Evolutionary conservation across 257 asterid species (phyloP).

Genomic region (Solanum paucissectum): DNA sequence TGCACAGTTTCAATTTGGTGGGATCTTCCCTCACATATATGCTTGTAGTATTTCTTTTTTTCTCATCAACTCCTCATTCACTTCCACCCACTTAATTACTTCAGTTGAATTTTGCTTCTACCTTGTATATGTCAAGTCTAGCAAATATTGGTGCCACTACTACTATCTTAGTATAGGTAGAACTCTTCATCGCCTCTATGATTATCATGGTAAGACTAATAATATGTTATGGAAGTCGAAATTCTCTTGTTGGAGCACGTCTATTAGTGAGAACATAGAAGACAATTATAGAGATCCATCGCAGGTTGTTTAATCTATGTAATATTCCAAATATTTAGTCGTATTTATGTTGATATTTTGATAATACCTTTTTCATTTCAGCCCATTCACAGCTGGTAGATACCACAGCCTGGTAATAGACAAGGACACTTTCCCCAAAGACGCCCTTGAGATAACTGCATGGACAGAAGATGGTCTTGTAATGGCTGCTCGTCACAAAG

Average conservation of each 20-base stretch:
- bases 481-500: slow-evolving; percentile 96
- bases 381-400: slow-evolving; percentile 94
- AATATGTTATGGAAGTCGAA: neutral
- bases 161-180: neutral
- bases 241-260: neutral
- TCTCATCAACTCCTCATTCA: neutral
- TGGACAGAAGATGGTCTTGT: slow-evolving; percentile 91
- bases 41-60: neutral
- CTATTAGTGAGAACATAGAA: neutral
- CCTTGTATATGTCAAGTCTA: neutral
- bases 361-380: slow-evolving; percentile 9
- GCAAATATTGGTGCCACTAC: neutral
- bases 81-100: neutral
- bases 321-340: neutral
- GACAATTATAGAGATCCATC: neutral
- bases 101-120: neutral
- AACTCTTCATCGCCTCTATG: neutral
- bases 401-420: slow-evolving; percentile 97
- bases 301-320: neutral
- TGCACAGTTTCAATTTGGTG: neutral
- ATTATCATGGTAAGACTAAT: neutral
- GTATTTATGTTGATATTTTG: neutral
- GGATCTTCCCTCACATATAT: neutral
- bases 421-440: slow-evolving; percentile 67
- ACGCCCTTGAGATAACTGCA: slow-evolving; percentile 77